These are phyloP conservation scores for Exophiala bonariae DNA, from an alignment of 2,329 filamentous ascomycete species.

Conservation along the genomic window DNA sequence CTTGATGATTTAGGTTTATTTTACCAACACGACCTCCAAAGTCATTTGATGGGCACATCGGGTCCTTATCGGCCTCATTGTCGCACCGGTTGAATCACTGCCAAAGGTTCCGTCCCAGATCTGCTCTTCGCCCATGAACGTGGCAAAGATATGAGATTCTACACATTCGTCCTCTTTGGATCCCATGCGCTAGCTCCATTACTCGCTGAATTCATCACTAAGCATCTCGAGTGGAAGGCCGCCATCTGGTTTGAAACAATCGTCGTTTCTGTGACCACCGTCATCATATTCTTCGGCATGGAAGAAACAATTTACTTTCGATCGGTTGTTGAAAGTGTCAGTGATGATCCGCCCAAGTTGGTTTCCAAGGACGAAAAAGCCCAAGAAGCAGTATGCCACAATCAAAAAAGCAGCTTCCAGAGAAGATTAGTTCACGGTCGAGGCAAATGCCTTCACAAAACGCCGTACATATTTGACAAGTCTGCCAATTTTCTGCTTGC, in stretches of 20 bases:
- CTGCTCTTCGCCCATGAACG: conserved; percentile 35
- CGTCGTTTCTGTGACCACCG: conserved; percentile 47
- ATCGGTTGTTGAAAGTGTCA: conserved; percentile 34
- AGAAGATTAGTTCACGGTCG: background rate
- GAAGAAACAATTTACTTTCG: conserved; percentile 61
- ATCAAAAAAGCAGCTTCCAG: background rate
- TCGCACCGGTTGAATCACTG: conserved; percentile 50
- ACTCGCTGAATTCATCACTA: conserved; percentile 22
- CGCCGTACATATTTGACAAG: conserved; percentile 22
- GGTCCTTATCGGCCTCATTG: conserved; percentile 49
- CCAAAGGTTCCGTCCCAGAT: conserved; percentile 47
- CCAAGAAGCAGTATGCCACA: background rate
- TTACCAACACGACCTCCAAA: conserved; percentile 42
- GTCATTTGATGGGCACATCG: conserved; percentile 51
- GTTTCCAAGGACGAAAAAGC: background rate
- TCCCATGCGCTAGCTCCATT: conserved; percentile 39
- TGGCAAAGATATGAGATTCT: conserved; percentile 22
- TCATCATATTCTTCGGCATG: conserved; percentile 59
- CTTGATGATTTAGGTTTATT: conserved; percentile 49
- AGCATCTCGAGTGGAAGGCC: conserved; percentile 38
- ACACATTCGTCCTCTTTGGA: conserved; percentile 20
- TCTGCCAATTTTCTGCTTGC: conserved; percentile 4
- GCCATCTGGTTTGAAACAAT: conserved; percentile 57
- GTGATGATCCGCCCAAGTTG: conserved; percentile 10
- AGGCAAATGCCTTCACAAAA: too few species aligned